Evolutionary conservation across 495 filamentous ascomycete genomes (phyloP).

Genomic region (Collariella sp.): DNA sequence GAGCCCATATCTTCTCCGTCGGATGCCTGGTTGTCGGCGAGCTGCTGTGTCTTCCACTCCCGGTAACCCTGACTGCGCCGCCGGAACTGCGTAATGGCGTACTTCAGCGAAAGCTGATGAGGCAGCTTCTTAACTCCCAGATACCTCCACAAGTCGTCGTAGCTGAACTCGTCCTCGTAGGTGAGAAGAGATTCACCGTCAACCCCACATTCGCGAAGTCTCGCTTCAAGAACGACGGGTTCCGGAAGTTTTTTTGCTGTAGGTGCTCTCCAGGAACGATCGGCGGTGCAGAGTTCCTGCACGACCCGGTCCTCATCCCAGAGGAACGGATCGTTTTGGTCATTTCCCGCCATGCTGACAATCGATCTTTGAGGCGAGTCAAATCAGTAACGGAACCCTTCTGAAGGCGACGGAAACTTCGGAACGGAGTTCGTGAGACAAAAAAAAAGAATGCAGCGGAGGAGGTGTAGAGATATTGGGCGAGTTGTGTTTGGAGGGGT

Average conservation of each 20-base stretch:
- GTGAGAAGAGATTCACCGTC: slow-evolving; percentile 55
- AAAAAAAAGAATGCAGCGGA: not conserved
- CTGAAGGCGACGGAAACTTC: too few relatives aligned
- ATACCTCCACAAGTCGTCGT: slow-evolving; percentile 17
- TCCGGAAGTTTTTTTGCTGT: slow-evolving; percentile 40
- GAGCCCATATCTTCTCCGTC: not conserved
- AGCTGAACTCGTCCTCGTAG: slow-evolving; percentile 21
- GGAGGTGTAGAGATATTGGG: not conserved
- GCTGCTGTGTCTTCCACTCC: slow-evolving; percentile 18
- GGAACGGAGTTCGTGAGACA: not conserved
- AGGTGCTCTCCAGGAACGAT: slow-evolving; percentile 37
- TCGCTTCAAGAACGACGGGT: slow-evolving; percentile 38
- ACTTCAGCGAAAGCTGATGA: slow-evolving; percentile 28
- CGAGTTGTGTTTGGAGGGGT: too few relatives aligned
- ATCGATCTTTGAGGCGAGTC: not conserved
- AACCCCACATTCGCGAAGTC: slow-evolving; percentile 50
- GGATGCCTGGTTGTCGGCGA: not conserved
- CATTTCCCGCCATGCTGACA: slow-evolving; percentile 15
- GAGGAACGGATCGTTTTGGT: slow-evolving; percentile 51
- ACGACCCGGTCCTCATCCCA: slow-evolving; percentile 63
- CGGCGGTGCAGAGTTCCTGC: slow-evolving; percentile 49
- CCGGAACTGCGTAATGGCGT: slow-evolving; percentile 24
- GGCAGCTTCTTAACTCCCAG: slow-evolving; percentile 28
- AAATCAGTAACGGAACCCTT: not conserved
- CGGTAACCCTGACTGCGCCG: slow-evolving; percentile 27